Percentiles rank a stretch among this genome's conserved stretches.
Evolutionary conservation across 148 eudicot genomes (phyloP).

Genomic region (Agrostemma githago): DNA sequence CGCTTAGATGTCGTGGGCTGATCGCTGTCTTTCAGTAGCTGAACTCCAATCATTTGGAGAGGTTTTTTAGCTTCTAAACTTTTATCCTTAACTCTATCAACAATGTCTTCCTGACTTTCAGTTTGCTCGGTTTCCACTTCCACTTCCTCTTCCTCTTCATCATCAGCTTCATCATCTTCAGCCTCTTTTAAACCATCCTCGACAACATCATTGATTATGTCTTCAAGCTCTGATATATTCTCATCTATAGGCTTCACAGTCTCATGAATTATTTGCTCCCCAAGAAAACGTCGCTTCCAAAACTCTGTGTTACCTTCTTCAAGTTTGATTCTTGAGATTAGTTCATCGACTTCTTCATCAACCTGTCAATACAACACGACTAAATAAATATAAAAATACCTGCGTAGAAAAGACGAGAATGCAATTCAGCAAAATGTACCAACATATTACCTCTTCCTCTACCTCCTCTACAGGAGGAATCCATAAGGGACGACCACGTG

Average conservation of each 20-base stretch:
- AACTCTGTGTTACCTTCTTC: slow-evolving; percentile 95
- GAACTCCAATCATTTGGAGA: slow-evolving; percentile 92
- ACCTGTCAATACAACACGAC: slow-evolving; percentile 37
- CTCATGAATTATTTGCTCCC: slow-evolving; percentile 56
- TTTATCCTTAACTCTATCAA: slow-evolving; percentile 69
- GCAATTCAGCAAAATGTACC: neutral
- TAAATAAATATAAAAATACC: slow-evolving; percentile 3
- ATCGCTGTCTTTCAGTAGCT: slow-evolving; percentile 68
- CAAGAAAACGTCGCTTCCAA: slow-evolving; percentile 95
- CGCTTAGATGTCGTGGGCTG: slow-evolving; percentile 52
- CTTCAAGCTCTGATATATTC: slow-evolving; percentile 35
- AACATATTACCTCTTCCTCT: slow-evolving; percentile 76
- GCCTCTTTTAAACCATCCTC: slow-evolving; percentile 60
- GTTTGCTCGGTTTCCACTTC: slow-evolving; percentile 61
- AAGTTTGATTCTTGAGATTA: slow-evolving; percentile 81
- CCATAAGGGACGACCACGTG: slow-evolving; percentile 96
- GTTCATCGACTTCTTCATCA: slow-evolving; percentile 86
- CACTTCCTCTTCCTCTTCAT: slow-evolving; percentile 69
- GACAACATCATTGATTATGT: slow-evolving; percentile 46
- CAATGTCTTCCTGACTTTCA: slow-evolving; percentile 53
- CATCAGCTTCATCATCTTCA: slow-evolving; percentile 82
- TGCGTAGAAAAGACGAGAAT: slow-evolving; percentile 4
- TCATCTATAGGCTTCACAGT: slow-evolving; percentile 40
- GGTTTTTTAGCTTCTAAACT: slow-evolving; percentile 74
- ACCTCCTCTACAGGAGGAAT: slow-evolving; percentile 93